Evolutionary conservation across 2,329 filamentous ascomycete genomes (phyloP).

Genomic region (Byssoonygena ceratinophila): DNA sequence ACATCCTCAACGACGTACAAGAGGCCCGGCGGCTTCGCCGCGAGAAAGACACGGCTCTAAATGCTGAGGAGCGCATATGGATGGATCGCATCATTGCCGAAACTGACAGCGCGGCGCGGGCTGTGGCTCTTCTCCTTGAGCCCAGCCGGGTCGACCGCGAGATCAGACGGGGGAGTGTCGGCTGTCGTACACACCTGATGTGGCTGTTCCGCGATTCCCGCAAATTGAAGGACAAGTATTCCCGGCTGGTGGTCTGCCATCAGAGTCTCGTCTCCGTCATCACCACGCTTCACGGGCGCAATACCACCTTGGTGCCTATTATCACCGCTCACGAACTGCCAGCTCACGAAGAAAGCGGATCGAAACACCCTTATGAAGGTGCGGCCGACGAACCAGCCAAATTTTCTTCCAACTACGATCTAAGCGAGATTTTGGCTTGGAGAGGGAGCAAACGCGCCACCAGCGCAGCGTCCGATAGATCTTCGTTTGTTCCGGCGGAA

Average conservation of each 20-base stretch:
- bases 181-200: constrained; percentile 14
- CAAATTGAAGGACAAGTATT: constrained; percentile 16
- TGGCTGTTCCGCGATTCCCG: constrained; percentile 19
- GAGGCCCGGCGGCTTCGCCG: constrained; percentile 18
- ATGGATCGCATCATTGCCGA: constrained; percentile 23
- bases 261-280: constrained; percentile 19
- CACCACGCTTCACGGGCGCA: background rate
- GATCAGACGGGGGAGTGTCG: constrained; percentile 15
- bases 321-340: background rate
- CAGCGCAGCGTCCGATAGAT: background rate
- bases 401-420: constrained; percentile 8
- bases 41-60: constrained; percentile 9
- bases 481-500: background rate
- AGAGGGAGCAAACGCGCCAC: background rate
- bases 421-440: constrained; percentile 18
- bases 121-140: constrained; percentile 22
- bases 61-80: constrained; percentile 19
- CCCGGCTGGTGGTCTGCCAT: constrained; percentile 17
- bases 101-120: constrained; percentile 26
- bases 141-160: constrained; percentile 18
- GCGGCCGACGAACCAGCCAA: background rate
- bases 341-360: background rate
- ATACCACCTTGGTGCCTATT: background rate
- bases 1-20: constrained; percentile 16
- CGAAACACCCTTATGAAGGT: background rate